A percentile compares a stretch with the other conserved stretches of the same genome.
Conservation (phyloP, 2,329 filamentous ascomycete species). For the Hirsutella minnesotensis region DNA sequence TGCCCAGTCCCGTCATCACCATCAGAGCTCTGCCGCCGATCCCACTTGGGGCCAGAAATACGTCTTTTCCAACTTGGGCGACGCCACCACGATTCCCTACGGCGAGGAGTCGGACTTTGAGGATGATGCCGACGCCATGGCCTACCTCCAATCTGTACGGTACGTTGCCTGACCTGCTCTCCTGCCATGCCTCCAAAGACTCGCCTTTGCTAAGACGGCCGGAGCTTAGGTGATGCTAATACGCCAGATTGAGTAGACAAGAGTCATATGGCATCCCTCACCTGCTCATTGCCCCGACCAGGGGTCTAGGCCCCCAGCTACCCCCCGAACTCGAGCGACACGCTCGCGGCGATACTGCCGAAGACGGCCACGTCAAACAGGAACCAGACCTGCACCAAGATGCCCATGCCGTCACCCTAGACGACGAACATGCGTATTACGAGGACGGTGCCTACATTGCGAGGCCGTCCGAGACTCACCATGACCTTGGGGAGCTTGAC, state of each 20-base stretch:
- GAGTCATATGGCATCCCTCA: slow-evolving; percentile 66
- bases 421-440: slow-evolving; percentile 53
- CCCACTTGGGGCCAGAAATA: slow-evolving; percentile 60
- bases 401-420: not conserved
- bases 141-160: slow-evolving; percentile 61
- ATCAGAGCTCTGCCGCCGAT: slow-evolving; percentile 39
- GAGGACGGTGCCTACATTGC: slow-evolving; percentile 71
- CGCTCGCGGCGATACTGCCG: slow-evolving; percentile 19
- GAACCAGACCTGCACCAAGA: slow-evolving; percentile 4
- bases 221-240: not conserved
- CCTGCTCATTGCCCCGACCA: slow-evolving; percentile 52
- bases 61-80: slow-evolving; percentile 54
- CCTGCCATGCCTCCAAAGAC: slow-evolving; percentile 24
- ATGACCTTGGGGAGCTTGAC: slow-evolving; percentile 10
- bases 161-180: no score
- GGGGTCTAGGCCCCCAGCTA: slow-evolving; percentile 38
- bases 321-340: slow-evolving; percentile 23
- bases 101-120: slow-evolving; percentile 56
- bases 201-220: slow-evolving; percentile 10
- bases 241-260: slow-evolving; percentile 37
- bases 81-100: slow-evolving; percentile 28
- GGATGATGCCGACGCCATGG: slow-evolving; percentile 54
- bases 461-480: slow-evolving; percentile 28
- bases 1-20: slow-evolving; percentile 25
- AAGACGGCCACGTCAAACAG: slow-evolving; percentile 30